phyloP scores from a whole-genome alignment of 306 rosid genomes.

The Pyrus bretschneideri region DNA sequence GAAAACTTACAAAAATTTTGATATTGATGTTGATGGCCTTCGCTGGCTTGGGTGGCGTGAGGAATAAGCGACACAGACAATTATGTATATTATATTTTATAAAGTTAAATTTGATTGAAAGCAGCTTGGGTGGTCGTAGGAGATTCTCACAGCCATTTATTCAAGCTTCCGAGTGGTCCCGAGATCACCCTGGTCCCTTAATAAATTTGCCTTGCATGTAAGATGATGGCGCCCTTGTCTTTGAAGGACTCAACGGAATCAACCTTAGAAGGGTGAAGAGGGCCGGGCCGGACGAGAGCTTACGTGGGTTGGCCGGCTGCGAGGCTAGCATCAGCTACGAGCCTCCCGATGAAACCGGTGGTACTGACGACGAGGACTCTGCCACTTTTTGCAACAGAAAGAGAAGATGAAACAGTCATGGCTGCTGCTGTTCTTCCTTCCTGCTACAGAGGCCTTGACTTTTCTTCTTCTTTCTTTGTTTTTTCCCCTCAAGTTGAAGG shows the following conservation, averaged over 20 bases:
- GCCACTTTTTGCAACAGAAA: slow-evolving; percentile 10
- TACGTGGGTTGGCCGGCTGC: slow-evolving; percentile 29
- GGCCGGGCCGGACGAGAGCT: slow-evolving; percentile 33
- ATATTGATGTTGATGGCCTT: no score
- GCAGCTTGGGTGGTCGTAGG: no score
- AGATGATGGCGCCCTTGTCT: slow-evolving; percentile 46
- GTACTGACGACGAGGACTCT: slow-evolving; percentile 46
- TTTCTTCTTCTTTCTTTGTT: not conserved
- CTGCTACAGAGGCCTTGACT: not conserved
- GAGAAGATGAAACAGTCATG: slow-evolving; percentile 35
- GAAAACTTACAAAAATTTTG: no score
- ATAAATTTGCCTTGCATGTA: slow-evolving; percentile 19
- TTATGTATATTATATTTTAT: no score
- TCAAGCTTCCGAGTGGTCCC: no score
- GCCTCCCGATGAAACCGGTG: slow-evolving; percentile 59
- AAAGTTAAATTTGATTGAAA: no score
- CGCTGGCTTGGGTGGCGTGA: no score
- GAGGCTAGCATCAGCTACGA: slow-evolving; percentile 51
- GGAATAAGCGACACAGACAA: no score
- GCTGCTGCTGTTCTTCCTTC: not conserved
- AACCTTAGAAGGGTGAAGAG: slow-evolving; percentile 18
- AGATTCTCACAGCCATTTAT: no score
- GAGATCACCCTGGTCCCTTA: no score
- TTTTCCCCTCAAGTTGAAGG: not conserved
- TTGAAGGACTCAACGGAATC: slow-evolving; percentile 28